phyloP scores from a whole-genome alignment of 208 protist genomes.

The Leptomonas seymouri region DNA sequence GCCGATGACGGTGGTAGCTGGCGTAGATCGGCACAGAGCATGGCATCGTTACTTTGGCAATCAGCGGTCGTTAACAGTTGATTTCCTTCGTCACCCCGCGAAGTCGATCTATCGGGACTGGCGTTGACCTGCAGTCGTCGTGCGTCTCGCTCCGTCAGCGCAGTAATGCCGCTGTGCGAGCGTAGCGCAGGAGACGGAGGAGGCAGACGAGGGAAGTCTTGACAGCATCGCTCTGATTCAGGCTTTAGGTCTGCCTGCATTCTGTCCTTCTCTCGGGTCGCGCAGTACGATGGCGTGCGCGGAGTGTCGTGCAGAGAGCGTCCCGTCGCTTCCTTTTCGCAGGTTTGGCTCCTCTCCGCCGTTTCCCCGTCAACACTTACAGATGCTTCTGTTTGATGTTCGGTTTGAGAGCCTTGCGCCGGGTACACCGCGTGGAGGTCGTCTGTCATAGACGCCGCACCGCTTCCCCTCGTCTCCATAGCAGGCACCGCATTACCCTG shows the following conservation, averaged over 20 bases:
- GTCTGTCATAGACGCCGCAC: not conserved
- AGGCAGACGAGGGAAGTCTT: not conserved
- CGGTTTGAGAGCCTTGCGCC: too few relatives aligned
- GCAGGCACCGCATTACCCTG: not conserved
- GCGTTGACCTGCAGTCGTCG: slow-evolving; percentile 18
- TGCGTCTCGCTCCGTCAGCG: slow-evolving; percentile 9
- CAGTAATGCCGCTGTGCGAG: slow-evolving; percentile 7
- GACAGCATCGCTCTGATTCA: too few relatives aligned
- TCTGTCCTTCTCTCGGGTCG: not conserved
- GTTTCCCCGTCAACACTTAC: too few relatives aligned
- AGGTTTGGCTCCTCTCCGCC: not conserved
- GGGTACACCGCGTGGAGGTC: too few relatives aligned
- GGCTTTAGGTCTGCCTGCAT: too few relatives aligned
- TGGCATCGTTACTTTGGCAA: too few relatives aligned
- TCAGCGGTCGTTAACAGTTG: too few relatives aligned
- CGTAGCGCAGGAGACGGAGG: not conserved
- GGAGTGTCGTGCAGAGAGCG: not conserved
- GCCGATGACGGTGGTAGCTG: not conserved
- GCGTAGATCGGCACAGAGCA: not conserved
- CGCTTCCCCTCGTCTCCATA: not conserved
- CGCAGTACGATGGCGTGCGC: not conserved
- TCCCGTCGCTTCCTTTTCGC: too few relatives aligned
- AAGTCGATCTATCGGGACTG: not conserved
- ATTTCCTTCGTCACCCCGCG: not conserved
- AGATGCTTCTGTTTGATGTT: too few relatives aligned